Evolutionary conservation across 495 filamentous ascomycete species (phyloP).

Genomic region (Aspergillus diversus): DNA sequence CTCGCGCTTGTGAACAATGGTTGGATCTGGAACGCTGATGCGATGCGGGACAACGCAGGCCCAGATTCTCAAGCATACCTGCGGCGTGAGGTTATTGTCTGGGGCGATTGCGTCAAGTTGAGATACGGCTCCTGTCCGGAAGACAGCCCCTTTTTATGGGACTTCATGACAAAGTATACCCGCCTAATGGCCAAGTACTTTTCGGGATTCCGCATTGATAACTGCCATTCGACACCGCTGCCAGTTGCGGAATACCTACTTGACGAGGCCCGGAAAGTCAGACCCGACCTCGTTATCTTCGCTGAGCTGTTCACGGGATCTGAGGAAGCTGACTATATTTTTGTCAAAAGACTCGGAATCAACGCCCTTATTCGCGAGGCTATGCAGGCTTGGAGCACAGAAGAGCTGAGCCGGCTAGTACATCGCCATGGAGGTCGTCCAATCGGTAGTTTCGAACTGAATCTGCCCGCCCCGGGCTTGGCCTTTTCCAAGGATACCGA

Average conservation of each 20-base stretch:
- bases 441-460: conserved; percentile 94
- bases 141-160: conserved; percentile 93
- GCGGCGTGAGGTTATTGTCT: conserved; percentile 92
- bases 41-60: conserved; percentile 90
- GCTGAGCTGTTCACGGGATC: conserved; percentile 97
- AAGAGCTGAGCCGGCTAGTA: conserved; percentile 85
- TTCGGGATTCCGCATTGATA: conserved; percentile 94
- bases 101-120: conserved; percentile 98
- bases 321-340: conserved; percentile 93
- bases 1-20: conserved; percentile 93
- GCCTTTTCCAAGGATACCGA: conserved; percentile 41
- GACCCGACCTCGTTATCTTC: conserved; percentile 87
- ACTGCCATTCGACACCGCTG: conserved; percentile 95
- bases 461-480: conserved; percentile 54
- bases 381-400: conserved; percentile 98
- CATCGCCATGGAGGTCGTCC: conserved; percentile 93
- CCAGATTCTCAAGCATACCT: conserved; percentile 87
- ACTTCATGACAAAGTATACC: conserved; percentile 92
- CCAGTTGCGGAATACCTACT: conserved; percentile 92
- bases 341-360: conserved; percentile 88
- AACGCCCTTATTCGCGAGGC: conserved; percentile 92
- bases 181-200: conserved; percentile 95
- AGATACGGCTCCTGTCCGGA: conserved; percentile 81
- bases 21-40: conserved; percentile 98
- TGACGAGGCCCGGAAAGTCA: conserved; percentile 85